Percentiles rank a stretch among this genome's conserved stretches.
Evolutionary conservation across 1,139 yeast species (phyloP).

Genomic region (Taiozyma sp.): DNA sequence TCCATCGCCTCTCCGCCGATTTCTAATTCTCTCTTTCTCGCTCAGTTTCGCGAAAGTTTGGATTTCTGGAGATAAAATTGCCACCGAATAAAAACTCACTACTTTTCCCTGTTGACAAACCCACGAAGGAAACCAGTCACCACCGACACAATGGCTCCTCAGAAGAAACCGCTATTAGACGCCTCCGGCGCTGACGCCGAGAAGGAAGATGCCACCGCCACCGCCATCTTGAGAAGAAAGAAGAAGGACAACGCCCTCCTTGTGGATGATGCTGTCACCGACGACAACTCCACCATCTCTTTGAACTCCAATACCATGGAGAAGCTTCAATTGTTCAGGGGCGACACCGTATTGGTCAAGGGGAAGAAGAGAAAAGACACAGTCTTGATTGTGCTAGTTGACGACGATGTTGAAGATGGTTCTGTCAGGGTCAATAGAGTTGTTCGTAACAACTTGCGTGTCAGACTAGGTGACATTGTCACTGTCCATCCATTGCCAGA

Average conservation of each 20-base stretch:
- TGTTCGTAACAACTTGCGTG: constrained; percentile 91
- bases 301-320: constrained; percentile 97
- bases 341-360: constrained; percentile 95
- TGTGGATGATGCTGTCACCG: constrained; percentile 96
- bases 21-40: neutral
- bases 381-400: constrained; percentile 93
- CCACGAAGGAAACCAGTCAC: neutral
- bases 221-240: constrained; percentile 95
- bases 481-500: constrained; percentile 96
- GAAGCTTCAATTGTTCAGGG: constrained; percentile 88
- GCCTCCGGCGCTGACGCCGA: constrained; percentile 50
- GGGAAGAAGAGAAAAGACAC: constrained; percentile 99
- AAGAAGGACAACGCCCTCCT: constrained; percentile 92
- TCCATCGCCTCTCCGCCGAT: no score
- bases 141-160: constrained; percentile 25
- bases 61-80: neutral
- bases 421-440: constrained; percentile 92
- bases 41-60: neutral
- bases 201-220: constrained; percentile 85
- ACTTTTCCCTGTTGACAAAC: neutral
- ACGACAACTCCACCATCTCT: constrained; percentile 94
- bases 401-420: constrained; percentile 96
- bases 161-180: constrained; percentile 41
- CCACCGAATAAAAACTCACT: neutral
- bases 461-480: constrained; percentile 89